Evolutionary conservation across 140 eudicot species (phyloP).

Genomic region (Bidens hawaiensis): DNA sequence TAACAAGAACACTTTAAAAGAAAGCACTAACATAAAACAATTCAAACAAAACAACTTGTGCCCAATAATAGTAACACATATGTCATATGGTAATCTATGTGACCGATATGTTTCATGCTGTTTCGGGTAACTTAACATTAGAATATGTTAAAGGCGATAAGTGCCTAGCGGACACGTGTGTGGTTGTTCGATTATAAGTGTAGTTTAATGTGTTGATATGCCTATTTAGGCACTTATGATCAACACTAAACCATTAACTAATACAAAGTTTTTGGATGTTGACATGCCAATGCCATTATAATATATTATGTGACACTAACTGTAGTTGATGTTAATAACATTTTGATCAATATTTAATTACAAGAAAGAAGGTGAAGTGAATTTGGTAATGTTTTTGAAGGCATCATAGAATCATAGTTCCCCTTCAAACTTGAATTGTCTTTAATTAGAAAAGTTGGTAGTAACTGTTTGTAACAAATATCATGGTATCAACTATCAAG

Average conservation of each 20-base stretch:
- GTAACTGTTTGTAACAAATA: background rate
- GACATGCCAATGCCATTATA: conserved; percentile 6
- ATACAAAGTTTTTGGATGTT: conserved; percentile 11
- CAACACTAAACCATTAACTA: conserved; percentile 18
- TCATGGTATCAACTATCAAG: too few relatives aligned
- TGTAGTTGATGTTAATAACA: too few relatives aligned
- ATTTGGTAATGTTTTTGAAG: conserved; percentile 11
- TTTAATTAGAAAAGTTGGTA: background rate
- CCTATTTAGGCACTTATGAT: conserved; percentile 11
- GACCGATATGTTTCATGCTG: conserved; percentile 21
- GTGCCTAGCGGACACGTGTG: conserved; percentile 45
- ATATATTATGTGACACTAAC: background rate
- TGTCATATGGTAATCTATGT: conserved; percentile 24
- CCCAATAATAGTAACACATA: conserved; percentile 40
- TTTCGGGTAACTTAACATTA: conserved; percentile 28
- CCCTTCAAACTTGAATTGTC: conserved; percentile 22
- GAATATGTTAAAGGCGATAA: conserved; percentile 26
- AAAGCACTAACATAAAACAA: conserved; percentile 15
- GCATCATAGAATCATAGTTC: conserved; percentile 15
- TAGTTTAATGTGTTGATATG: conserved; percentile 1
- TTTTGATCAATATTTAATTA: too few relatives aligned
- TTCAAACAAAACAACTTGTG: conserved; percentile 27
- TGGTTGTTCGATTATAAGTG: conserved; percentile 14
- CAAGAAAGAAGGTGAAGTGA: conserved; percentile 7
- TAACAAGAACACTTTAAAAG: conserved; percentile 16